These are phyloP conservation scores for Melaleuca quinquenervia DNA, from an alignment of 345 rosid genomes.

Conservation along the genomic window DNA sequence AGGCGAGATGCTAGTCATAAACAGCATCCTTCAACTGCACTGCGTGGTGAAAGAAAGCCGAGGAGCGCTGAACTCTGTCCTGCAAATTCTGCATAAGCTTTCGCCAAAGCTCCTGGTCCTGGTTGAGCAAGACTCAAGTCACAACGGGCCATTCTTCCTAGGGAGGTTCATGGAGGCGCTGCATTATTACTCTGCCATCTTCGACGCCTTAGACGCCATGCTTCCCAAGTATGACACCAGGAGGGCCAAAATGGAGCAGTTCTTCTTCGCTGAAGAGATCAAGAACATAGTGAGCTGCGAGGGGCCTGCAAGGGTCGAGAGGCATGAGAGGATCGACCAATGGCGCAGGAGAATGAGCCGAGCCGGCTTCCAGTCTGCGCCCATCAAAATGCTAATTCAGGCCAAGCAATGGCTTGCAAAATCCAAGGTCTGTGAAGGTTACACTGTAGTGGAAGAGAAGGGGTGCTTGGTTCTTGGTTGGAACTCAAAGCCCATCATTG, in stretches of 20 bases:
- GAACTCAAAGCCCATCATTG: conserved; percentile 43
- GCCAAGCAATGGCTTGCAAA: conserved; percentile 38
- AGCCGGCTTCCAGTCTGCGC: conserved; percentile 31
- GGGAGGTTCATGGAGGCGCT: conserved; percentile 59
- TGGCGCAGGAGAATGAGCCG: conserved; percentile 53
- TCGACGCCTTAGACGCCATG: conserved; percentile 41
- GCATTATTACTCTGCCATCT: conserved; percentile 53
- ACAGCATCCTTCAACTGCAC: conserved; percentile 37
- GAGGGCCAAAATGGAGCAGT: conserved; percentile 48
- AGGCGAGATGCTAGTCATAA: conserved; percentile 24
- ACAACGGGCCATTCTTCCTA: conserved; percentile 45
- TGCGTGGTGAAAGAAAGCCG: conserved; percentile 41
- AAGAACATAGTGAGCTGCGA: conserved; percentile 58
- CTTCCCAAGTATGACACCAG: conserved; percentile 47
- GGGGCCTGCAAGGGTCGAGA: conserved; percentile 35
- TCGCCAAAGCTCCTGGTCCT: conserved; percentile 23
- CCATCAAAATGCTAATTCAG: conserved; percentile 20
- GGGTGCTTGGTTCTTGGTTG: conserved; percentile 49
- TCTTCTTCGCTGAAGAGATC: conserved; percentile 43
- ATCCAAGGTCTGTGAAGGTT: conserved; percentile 19
- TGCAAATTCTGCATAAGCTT: conserved; percentile 15
- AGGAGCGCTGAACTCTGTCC: conserved; percentile 37
- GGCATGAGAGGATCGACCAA: conserved; percentile 47
- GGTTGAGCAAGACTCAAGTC: conserved; percentile 42
- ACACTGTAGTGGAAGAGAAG: conserved; percentile 35